Base-by-base conservation (phyloP, 768 basidiomycete species). In the Psilocybe sp. region DNA sequence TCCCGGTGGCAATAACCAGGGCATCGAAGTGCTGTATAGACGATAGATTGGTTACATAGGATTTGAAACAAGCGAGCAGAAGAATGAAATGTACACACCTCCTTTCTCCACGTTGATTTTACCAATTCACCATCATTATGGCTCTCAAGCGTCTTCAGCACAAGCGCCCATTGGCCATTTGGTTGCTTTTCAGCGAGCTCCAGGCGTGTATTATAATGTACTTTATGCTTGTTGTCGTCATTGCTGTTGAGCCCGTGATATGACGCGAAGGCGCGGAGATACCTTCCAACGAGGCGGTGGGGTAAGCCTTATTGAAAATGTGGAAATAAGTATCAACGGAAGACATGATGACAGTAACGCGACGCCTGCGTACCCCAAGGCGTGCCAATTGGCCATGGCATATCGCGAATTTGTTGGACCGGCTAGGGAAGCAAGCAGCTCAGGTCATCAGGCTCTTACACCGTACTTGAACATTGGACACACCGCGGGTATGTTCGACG, bases 151-250 rank as follows among this genome's bases (percentile, higher is more conserved):
- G 64, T 53, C 52, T 71, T 70, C 15, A 70, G 52, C 10, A 66
- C 66, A 10, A 72, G 50, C 1, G 51, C 65, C 72, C 71, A 72
- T 7, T 54, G 35, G 11, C 46, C 57, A 48, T 68, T 58, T 15
- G 59, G 43, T 0, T 64, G 56, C 49, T 79, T 79, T 50, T 76
- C 68, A 23, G 73, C 62, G 10, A 59, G 61, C 49, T 80, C 77
- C 6, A 80, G 75, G 8, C 77, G 73, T 0, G 78, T 79, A 57
- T 75, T 74, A 60, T 73, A 78, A 2, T 69, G 67, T 1, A 69
- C 50, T 18, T 28, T 28, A 7, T 68, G 58, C 0, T 66, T 63
- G 46, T 69, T 75, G 7, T 62, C 59, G 44, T 77, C 77, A 45
- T 78, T 69, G 50, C 63, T 68, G 58, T 76, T 75, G 16, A 76